Conservation (phyloP, 1,139 yeast species). For the Petasospora rhodanensis region DNA sequence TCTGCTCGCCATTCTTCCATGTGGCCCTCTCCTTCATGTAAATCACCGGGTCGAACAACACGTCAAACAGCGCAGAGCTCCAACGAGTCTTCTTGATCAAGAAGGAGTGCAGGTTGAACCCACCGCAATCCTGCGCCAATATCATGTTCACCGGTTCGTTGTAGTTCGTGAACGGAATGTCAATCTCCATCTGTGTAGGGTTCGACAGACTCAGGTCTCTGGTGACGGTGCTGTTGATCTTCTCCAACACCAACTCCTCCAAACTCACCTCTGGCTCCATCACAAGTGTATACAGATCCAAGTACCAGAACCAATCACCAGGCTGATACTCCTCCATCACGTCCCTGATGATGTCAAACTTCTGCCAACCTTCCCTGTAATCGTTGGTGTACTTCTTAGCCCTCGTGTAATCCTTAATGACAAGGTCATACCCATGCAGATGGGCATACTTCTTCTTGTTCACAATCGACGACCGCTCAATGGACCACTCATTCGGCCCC, state of each 20-base stretch:
- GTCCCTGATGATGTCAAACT: conserved; percentile 30
- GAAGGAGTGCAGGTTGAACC: conserved; percentile 29
- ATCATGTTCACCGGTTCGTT: conserved; percentile 30
- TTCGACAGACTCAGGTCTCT: conserved; percentile 30
- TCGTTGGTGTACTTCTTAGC: conserved; percentile 33
- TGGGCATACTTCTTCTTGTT: conserved; percentile 32
- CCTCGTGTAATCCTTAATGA: conserved; percentile 30
- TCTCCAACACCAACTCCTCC: conserved; percentile 29
- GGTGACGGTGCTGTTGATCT: conserved; percentile 24
- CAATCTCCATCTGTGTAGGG: conserved; percentile 26
- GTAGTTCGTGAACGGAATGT: conserved; percentile 20
- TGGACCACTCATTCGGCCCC: conserved; percentile 33
- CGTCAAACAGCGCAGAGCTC: conserved; percentile 26
- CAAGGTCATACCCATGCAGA: conserved; percentile 32
- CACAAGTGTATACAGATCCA: conserved; percentile 32
- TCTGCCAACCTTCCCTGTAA: conserved; percentile 36
- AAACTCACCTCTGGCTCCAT: conserved; percentile 33
- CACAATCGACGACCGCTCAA: conserved; percentile 31
- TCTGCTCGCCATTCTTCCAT: conserved; percentile 31
- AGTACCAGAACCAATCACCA: conserved; percentile 37
- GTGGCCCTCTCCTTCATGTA: conserved; percentile 26
- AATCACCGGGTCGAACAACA: conserved; percentile 29
- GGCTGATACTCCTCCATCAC: conserved; percentile 27
- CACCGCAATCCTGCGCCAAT: conserved; percentile 32
- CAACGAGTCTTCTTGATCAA: conserved; percentile 27